phyloP scores from a whole-genome alignment of 1,139 yeast species.

The Lodderomyces margitis region DNA sequence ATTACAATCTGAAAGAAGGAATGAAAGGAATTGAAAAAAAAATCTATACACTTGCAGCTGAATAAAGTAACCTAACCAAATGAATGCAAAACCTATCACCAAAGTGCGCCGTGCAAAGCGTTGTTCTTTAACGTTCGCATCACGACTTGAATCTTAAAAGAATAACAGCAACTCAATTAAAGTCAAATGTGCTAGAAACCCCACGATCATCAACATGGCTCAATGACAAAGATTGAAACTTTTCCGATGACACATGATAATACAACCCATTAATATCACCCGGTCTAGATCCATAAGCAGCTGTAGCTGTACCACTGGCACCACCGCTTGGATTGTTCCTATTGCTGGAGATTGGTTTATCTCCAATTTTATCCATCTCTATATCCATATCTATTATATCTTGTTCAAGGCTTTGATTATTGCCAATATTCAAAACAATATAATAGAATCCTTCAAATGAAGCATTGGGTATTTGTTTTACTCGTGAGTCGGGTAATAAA shows the following conservation, averaged over 20 bases:
- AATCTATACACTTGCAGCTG: too few relatives aligned
- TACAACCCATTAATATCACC: constrained; percentile 80
- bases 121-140: too few relatives aligned
- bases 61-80: too few relatives aligned
- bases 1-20: too few relatives aligned
- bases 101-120: too few relatives aligned
- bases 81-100: too few relatives aligned
- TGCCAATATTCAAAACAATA: constrained; percentile 73
- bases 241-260: constrained; percentile 74
- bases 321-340: constrained; percentile 11
- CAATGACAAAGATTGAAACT: constrained; percentile 56
- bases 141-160: neutral
- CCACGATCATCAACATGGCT: constrained; percentile 34
- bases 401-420: constrained; percentile 9
- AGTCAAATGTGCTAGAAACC: constrained; percentile 14
- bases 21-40: too few relatives aligned
- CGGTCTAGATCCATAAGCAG: constrained; percentile 16
- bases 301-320: constrained; percentile 4
- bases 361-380: constrained; percentile 5
- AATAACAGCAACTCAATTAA: constrained; percentile 7
- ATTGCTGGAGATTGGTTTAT: constrained; percentile 19
- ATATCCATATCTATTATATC: constrained; percentile 8
- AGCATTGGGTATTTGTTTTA: constrained; percentile 72
- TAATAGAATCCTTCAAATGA: constrained; percentile 93
- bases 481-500: constrained; percentile 73